Percentiles rank a stretch among this genome's conserved stretches.
These are phyloP conservation scores for Yamadazyma jaroonii DNA, from an alignment of 1,139 yeast genomes.

Conservation along the genomic window DNA sequence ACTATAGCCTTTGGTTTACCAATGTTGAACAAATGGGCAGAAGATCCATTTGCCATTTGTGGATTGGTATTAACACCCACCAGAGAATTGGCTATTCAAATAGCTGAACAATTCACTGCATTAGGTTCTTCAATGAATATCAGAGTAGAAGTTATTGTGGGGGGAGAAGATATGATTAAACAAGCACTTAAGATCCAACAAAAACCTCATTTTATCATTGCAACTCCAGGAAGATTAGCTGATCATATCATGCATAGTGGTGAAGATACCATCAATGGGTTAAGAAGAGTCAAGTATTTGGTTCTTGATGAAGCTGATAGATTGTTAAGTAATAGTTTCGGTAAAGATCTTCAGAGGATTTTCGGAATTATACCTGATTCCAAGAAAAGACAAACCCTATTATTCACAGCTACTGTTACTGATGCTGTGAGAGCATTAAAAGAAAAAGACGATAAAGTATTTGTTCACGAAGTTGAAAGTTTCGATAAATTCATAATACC, in stretches of 20 bases:
- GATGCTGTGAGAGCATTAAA: conserved; percentile 84
- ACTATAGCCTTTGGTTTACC: conserved; percentile 98
- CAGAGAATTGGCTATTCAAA: conserved; percentile 91
- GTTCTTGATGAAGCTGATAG: conserved; percentile 98
- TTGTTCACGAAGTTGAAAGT: conserved; percentile 77
- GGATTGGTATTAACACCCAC: conserved; percentile 93
- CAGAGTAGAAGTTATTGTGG: conserved; percentile 77
- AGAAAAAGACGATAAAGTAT: conserved; percentile 64
- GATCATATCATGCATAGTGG: conserved; percentile 89
- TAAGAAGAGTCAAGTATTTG: conserved; percentile 70
- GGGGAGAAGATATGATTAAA: conserved; percentile 89
- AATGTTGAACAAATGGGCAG: conserved; percentile 90
- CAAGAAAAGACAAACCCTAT: conserved; percentile 73
- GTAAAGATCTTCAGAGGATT: conserved; percentile 73
- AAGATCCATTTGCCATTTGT: conserved; percentile 89
- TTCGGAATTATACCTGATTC: conserved; percentile 69
- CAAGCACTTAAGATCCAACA: conserved; percentile 80
- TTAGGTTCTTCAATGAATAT: conserved; percentile 88
- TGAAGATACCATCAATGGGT: conserved; percentile 79
- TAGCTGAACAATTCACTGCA: conserved; percentile 94
- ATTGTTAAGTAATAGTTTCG: conserved; percentile 77
- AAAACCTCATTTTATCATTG: conserved; percentile 91
- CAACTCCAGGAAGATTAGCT: conserved; percentile 96
- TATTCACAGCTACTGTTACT: conserved; percentile 95
- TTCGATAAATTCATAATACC: conserved; percentile 79